Percentiles rank a stretch among this genome's conserved stretches.
Conservation (phyloP, 768 basidiomycete genomes). For the Lactifluus subvellereus region DNA sequence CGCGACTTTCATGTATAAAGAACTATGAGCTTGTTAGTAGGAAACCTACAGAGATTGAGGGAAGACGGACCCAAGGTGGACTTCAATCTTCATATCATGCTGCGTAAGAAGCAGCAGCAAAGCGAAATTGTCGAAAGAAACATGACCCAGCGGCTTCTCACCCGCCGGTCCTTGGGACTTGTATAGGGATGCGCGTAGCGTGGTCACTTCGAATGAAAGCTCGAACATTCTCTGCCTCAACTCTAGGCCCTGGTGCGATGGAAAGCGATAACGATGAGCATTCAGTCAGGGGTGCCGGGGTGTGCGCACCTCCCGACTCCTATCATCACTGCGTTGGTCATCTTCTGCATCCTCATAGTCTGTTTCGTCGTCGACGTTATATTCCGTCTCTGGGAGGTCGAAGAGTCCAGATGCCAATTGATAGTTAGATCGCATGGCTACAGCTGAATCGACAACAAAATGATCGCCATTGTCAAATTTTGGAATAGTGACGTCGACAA, state of each 20-base stretch:
- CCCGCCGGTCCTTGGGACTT: constrained; percentile 54
- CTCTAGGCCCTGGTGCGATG: constrained; percentile 32
- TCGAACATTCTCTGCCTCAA: constrained; percentile 67
- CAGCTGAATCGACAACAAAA: constrained; percentile 9
- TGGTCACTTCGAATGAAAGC: constrained; percentile 81
- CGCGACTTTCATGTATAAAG: constrained; percentile 69
- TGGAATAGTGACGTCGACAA: constrained; percentile 88
- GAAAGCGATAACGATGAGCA: neutral
- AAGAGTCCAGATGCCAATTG: constrained; percentile 54
- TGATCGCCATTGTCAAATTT: constrained; percentile 53
- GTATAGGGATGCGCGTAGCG: constrained; percentile 71
- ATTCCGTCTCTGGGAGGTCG: constrained; percentile 50
- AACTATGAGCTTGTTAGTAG: constrained; percentile 37
- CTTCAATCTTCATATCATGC: constrained; percentile 80
- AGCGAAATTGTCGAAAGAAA: constrained; percentile 72
- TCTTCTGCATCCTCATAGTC: constrained; percentile 39
- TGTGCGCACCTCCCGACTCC: constrained; percentile 40
- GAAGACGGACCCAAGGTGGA: constrained; percentile 60
- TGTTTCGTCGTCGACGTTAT: constrained; percentile 58
- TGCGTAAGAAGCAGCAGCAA: constrained; percentile 70
- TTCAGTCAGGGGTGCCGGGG: neutral
- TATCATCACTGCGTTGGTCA: constrained; percentile 63
- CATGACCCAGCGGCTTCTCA: constrained; percentile 74
- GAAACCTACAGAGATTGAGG: constrained; percentile 10
- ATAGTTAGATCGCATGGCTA: constrained; percentile 34